A percentile compares a stretch with the other conserved stretches of the same genome.
These are phyloP conservation scores for Ophiosphaerella herpotricha DNA, from an alignment of 2,329 filamentous ascomycete genomes.

Conservation along the genomic window DNA sequence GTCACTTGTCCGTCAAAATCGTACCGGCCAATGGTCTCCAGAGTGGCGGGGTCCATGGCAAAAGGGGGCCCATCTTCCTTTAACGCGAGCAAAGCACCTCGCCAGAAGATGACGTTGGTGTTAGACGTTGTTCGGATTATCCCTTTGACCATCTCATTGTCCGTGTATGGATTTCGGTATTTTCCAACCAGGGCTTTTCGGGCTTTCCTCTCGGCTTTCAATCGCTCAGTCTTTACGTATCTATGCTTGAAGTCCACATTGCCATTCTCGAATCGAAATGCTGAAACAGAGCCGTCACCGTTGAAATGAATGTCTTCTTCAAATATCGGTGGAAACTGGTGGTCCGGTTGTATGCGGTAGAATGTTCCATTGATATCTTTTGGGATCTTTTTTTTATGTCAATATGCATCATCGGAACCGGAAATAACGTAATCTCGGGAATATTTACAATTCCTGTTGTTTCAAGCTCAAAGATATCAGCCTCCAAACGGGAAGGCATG, in stretches of 20 bases:
- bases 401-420: neutral
- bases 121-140: conserved; percentile 63
- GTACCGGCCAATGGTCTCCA: conserved; percentile 48
- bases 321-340: conserved; percentile 59
- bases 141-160: conserved; percentile 60
- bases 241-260: conserved; percentile 50
- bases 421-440: too few relatives aligned
- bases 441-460: conserved; percentile 38
- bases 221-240: conserved; percentile 51
- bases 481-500: conserved; percentile 47
- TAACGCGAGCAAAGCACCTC: conserved; percentile 58
- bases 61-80: conserved; percentile 55
- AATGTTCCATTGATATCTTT: conserved; percentile 52
- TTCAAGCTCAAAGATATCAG: conserved; percentile 47
- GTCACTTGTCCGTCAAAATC: conserved; percentile 48
- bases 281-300: conserved; percentile 51
- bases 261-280: conserved; percentile 49
- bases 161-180: conserved; percentile 63
- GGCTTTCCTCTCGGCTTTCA: conserved; percentile 46
- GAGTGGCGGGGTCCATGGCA: conserved; percentile 46
- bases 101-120: conserved; percentile 65
- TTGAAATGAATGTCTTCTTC: conserved; percentile 60
- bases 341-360: conserved; percentile 52
- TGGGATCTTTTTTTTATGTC: conserved; percentile 34
- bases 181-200: conserved; percentile 55